phyloP scores from a whole-genome alignment of 1,284 basidiomycete species.

The Pyrrhoderma lamaoense region DNA sequence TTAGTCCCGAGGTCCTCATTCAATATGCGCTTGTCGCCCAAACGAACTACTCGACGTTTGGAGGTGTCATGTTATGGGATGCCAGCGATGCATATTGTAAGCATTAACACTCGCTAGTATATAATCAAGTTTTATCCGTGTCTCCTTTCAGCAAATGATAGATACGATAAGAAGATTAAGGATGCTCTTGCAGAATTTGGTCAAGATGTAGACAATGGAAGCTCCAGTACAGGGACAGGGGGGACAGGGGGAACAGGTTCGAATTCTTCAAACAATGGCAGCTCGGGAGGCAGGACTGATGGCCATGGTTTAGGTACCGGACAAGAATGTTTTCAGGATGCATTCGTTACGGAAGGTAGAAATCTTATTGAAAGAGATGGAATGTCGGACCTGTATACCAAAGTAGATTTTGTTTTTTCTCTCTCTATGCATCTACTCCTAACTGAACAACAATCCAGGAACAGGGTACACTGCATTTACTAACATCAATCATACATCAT shows the following conservation, averaged over 20 bases:
- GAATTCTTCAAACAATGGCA: neutral
- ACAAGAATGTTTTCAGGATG: no score
- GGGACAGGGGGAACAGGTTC: slow-evolving; percentile 8
- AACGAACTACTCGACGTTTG: slow-evolving; percentile 18
- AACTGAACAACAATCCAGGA: neutral
- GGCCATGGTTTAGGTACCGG: no score
- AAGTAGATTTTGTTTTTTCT: no score
- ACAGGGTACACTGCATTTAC: slow-evolving; percentile 4
- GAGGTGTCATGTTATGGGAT: slow-evolving; percentile 19
- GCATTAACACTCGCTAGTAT: neutral
- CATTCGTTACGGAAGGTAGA: neutral
- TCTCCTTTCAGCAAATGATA: slow-evolving; percentile 13
- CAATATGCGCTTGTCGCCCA: slow-evolving; percentile 17
- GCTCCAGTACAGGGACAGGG: slow-evolving; percentile 3
- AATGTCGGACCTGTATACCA: no score
- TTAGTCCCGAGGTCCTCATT: slow-evolving; percentile 15
- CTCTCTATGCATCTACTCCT: no score
- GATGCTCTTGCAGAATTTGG: slow-evolving; percentile 11
- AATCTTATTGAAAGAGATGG: no score
- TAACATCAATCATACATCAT: slow-evolving; percentile 6
- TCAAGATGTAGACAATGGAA: slow-evolving; percentile 7
- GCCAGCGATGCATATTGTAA: slow-evolving; percentile 18
- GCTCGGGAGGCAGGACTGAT: no score
- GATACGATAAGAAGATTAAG: slow-evolving; percentile 18
- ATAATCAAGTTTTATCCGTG: neutral